Conservation (phyloP, 495 filamentous ascomycete genomes). For the Talaromyces liani region DNA sequence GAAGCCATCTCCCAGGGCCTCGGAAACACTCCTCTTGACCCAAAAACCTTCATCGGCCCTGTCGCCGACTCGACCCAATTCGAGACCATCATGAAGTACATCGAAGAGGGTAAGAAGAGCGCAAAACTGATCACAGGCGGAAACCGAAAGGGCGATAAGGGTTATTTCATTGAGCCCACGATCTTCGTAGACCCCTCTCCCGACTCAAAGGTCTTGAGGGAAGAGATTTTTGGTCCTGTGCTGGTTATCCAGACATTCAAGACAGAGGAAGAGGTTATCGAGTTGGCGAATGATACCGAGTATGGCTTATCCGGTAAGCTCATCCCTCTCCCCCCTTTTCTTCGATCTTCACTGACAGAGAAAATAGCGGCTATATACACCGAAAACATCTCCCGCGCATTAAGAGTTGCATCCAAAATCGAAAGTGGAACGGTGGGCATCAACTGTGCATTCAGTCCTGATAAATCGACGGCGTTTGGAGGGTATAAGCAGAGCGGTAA, state of each 20-base stretch:
- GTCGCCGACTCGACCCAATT: background rate
- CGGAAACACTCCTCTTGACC: background rate
- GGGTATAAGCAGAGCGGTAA: slow-evolving; percentile 44
- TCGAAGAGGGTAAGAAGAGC: background rate
- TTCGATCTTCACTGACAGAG: background rate
- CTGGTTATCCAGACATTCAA: slow-evolving; percentile 43
- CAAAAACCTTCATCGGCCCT: background rate
- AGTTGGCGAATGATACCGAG: slow-evolving; percentile 39
- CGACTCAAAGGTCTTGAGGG: slow-evolving; percentile 28
- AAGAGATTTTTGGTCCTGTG: slow-evolving; percentile 51
- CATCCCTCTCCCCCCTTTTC: background rate
- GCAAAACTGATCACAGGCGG: background rate
- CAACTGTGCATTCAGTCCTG: background rate
- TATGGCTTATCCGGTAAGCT: slow-evolving; percentile 32
- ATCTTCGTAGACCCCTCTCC: slow-evolving; percentile 39
- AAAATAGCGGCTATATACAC: background rate
- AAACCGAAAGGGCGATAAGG: background rate
- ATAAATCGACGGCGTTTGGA: slow-evolving; percentile 32
- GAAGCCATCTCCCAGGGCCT: background rate
- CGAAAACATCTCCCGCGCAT: background rate
- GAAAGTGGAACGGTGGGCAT: background rate
- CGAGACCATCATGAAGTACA: background rate
- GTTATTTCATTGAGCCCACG: slow-evolving; percentile 40
- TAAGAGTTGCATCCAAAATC: background rate
- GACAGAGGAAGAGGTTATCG: slow-evolving; percentile 44